Evolutionary conservation across 257 asterid genomes (phyloP).

Genomic region (Nicotiana paniculata): DNA sequence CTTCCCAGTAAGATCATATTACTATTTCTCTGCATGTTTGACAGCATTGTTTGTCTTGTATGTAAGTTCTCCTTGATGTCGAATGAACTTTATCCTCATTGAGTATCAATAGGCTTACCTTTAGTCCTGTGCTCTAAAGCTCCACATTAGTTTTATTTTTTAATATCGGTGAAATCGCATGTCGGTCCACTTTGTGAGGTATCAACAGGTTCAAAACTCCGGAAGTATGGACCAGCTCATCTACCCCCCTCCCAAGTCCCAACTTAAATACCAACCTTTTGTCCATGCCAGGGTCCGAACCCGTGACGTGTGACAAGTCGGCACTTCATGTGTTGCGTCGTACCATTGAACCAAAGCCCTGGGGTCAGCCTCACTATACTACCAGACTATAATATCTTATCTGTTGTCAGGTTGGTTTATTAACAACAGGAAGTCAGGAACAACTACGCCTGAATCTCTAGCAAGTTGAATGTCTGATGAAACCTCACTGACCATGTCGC

Average conservation of each 20-base stretch:
- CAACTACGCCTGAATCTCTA: too few species aligned
- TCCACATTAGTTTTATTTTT: background rate
- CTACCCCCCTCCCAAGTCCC: constrained; percentile 1
- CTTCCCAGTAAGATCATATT: background rate
- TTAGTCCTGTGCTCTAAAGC: background rate
- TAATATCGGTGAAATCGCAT: background rate
- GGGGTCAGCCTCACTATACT: background rate
- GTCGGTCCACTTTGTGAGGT: background rate
- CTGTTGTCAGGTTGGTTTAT: background rate
- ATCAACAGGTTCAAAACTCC: background rate
- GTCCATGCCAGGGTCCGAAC: background rate
- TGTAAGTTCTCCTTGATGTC: background rate
- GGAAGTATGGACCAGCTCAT: background rate
- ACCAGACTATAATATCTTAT: background rate
- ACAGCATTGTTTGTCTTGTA: background rate
- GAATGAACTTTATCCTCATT: background rate
- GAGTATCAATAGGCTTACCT: background rate
- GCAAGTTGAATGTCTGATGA: too few species aligned
- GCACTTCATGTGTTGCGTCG: background rate
- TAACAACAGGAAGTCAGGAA: too few species aligned
- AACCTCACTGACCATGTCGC: too few species aligned
- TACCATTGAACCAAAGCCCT: background rate
- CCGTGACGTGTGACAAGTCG: background rate
- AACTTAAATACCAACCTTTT: background rate
- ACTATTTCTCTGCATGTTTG: background rate